Percentiles rank a stretch among this genome's conserved stretches.
Evolutionary conservation across 306 rosid species (phyloP).

Genomic region (Acacia confusa): DNA sequence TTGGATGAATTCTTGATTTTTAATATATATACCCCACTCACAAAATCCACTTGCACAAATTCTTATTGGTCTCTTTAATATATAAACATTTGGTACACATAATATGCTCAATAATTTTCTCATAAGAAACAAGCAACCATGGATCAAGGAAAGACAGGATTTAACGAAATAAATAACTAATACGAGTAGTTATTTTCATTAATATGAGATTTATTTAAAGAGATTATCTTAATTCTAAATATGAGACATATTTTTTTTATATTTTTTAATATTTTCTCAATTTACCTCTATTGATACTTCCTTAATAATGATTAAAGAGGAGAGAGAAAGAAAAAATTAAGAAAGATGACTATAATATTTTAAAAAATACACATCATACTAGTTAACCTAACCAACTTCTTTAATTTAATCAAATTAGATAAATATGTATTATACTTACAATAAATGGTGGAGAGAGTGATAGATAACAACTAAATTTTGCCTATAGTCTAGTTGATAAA

Average conservation of each 20-base stretch:
- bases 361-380: too few relatives aligned
- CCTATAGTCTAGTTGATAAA: not conserved
- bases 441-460: too few relatives aligned
- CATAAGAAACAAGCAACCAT: conserved; percentile 16
- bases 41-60: not conserved
- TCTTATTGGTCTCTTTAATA: not conserved
- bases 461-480: too few relatives aligned
- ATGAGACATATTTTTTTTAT: too few relatives aligned
- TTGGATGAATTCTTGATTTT: not conserved
- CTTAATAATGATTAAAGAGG: rapidly evolving
- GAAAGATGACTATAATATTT: rapidly evolving
- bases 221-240: too few relatives aligned
- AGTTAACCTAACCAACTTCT: too few relatives aligned
- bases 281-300: too few relatives aligned
- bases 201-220: too few relatives aligned
- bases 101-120: not conserved
- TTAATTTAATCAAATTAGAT: too few relatives aligned
- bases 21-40: not conserved
- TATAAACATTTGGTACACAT: not conserved
- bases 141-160: conserved; percentile 17
- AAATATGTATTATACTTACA: too few relatives aligned
- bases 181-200: rapidly evolving
- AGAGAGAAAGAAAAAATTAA: too few relatives aligned
- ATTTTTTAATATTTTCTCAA: rapidly evolving
- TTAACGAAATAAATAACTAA: too few relatives aligned